These are phyloP conservation scores for Barnettozyma botsteinii DNA, from an alignment of 805 yeast species.

Conservation along the genomic window DNA sequence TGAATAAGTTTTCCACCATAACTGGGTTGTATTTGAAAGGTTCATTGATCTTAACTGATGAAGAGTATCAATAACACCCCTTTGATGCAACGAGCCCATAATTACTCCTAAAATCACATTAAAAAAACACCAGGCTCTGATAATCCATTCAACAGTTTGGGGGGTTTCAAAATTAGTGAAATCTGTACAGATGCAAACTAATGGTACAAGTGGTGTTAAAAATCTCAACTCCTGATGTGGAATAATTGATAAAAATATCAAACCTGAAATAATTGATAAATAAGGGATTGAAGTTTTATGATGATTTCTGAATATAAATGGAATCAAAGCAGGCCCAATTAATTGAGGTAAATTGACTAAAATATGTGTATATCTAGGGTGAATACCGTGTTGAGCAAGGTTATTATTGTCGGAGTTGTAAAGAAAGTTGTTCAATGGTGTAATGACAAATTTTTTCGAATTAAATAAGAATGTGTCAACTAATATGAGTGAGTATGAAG, in stretches of 20 bases:
- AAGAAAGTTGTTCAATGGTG: conserved; percentile 72
- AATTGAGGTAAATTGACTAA: conserved; percentile 73
- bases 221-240: conserved; percentile 97
- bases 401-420: conserved; percentile 63
- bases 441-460: conserved; percentile 32
- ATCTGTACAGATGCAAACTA: conserved; percentile 53
- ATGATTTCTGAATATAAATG: conserved; percentile 31
- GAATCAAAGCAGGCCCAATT: conserved; percentile 66
- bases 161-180: conserved; percentile 29
- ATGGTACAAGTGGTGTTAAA: conserved; percentile 70
- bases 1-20: conserved; percentile 94
- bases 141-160: conserved; percentile 16
- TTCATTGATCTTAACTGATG: conserved; percentile 30
- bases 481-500: conserved; percentile 35
- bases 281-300: conserved; percentile 47
- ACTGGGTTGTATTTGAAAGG: conserved; percentile 32
- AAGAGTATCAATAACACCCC: conserved; percentile 75
- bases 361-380: conserved; percentile 69
- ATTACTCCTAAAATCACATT: conserved; percentile 52
- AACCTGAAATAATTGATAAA: conserved; percentile 56
- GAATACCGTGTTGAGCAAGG: conserved; percentile 75
- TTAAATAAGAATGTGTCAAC: conserved; percentile 50
- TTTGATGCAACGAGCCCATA: conserved; percentile 85
- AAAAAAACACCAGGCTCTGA: conserved; percentile 53
- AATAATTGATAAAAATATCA: conserved; percentile 55